These are phyloP conservation scores for Elongisporangium prolatum DNA, from an alignment of 352 stramenopile genomes.

Conservation along the genomic window DNA sequence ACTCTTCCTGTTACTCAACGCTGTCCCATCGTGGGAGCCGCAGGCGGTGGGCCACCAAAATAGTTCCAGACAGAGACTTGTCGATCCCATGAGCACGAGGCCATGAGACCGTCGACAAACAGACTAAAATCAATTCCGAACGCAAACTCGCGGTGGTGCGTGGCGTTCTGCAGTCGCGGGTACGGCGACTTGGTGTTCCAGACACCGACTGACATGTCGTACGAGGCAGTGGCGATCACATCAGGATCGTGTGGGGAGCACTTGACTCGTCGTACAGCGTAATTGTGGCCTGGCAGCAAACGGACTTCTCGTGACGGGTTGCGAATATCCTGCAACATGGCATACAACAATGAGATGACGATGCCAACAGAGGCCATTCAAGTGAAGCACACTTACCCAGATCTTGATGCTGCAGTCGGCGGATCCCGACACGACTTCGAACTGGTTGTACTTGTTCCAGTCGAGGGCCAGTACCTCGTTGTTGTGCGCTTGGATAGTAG, in stretches of 20 bases:
- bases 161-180: slow-evolving; percentile 63
- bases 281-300: slow-evolving; percentile 73
- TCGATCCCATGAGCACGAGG: slow-evolving; percentile 78
- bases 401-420: slow-evolving; percentile 82
- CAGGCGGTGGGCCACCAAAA: slow-evolving; percentile 53
- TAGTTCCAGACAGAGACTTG: slow-evolving; percentile 79
- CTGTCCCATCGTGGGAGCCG: slow-evolving; percentile 4
- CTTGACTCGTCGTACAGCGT: slow-evolving; percentile 79
- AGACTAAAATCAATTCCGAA: slow-evolving; percentile 84
- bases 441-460: slow-evolving; percentile 93
- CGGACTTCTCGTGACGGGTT: slow-evolving; percentile 63
- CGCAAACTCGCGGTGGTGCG: slow-evolving; percentile 86
- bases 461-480: slow-evolving; percentile 86
- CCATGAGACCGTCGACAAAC: slow-evolving; percentile 73
- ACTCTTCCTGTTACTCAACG: slow-evolving; percentile 12
- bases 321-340: slow-evolving; percentile 56
- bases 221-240: slow-evolving; percentile 81
- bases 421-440: slow-evolving; percentile 82
- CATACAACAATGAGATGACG: neutral
- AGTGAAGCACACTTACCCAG: slow-evolving; percentile 46
- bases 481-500: slow-evolving; percentile 64
- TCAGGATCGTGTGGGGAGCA: slow-evolving; percentile 80
- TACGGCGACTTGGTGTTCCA: slow-evolving; percentile 86
- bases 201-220: slow-evolving; percentile 89
- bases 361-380: neutral